These are phyloP conservation scores for Pseudohalonectria lignicola DNA, from an alignment of 2,329 filamentous ascomycete species.

Conservation along the genomic window DNA sequence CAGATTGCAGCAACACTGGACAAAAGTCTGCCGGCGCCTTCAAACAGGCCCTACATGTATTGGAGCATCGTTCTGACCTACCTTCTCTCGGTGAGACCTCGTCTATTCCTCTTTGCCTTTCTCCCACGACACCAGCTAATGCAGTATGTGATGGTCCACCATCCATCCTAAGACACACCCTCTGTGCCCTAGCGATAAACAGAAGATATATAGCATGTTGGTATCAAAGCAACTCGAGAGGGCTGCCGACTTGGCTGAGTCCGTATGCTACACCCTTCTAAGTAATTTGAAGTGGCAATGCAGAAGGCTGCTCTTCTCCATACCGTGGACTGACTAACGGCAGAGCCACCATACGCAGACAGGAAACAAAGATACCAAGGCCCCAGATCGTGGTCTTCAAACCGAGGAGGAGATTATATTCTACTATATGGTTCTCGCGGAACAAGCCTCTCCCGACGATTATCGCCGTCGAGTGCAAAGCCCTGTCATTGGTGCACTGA, in stretches of 20 bases:
- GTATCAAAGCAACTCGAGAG: conserved; percentile 39
- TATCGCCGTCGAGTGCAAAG: conserved; percentile 26
- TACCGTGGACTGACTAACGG: no score
- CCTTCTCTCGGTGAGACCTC: conserved; percentile 37
- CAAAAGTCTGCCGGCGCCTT: conserved; percentile 29
- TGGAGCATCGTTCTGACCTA: conserved; percentile 44
- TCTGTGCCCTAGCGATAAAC: conserved; percentile 35
- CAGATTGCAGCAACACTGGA: conserved; percentile 46
- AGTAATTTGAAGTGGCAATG: no score
- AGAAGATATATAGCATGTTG: conserved; percentile 38
- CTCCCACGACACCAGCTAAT: no score
- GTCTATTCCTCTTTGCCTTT: no score
- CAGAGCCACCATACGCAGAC: no score
- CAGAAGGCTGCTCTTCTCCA: no score
- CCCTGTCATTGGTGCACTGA: conserved; percentile 26
- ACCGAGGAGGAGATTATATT: conserved; percentile 40
- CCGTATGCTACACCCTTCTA: no score
- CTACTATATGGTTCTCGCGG: conserved; percentile 33
- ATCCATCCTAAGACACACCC: conserved; percentile 27
- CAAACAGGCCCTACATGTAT: conserved; percentile 37
- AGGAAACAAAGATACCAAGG: conserved; percentile 1
- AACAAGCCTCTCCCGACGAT: conserved; percentile 29
- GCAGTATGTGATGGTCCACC: no score
- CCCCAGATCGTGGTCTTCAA: conserved; percentile 20
- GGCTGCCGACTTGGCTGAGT: conserved; percentile 32